Percentiles rank a stretch among this genome's conserved stretches.
These are phyloP conservation scores for Chaetomium cochliodes DNA, from an alignment of 495 filamentous ascomycete genomes.

Conservation along the genomic window DNA sequence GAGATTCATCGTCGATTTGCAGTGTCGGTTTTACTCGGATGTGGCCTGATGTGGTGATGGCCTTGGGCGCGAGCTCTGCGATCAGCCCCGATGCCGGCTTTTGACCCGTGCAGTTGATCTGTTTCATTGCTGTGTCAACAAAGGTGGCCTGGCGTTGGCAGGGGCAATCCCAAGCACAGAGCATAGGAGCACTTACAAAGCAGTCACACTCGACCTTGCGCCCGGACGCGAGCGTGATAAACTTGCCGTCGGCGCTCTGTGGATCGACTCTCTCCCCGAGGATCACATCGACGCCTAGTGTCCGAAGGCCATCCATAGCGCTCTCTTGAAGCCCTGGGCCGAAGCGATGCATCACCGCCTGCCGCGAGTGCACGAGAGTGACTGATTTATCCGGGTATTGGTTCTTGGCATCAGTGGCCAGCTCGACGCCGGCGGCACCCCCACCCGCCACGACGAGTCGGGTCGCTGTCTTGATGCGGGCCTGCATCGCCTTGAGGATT, in stretches of 20 bases:
- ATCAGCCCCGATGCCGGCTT: slow-evolving; percentile 29
- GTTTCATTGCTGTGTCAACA: background rate
- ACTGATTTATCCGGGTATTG: slow-evolving; percentile 58
- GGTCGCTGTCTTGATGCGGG: slow-evolving; percentile 36
- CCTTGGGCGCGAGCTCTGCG: slow-evolving; percentile 22
- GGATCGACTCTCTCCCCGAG: slow-evolving; percentile 38
- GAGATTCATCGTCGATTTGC: slow-evolving; percentile 31
- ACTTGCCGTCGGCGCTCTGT: slow-evolving; percentile 16
- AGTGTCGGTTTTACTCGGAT: slow-evolving; percentile 36
- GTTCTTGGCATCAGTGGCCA: slow-evolving; percentile 57
- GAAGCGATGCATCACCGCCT: slow-evolving; percentile 54
- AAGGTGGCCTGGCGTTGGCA: too few species aligned
- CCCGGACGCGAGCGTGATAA: slow-evolving; percentile 29
- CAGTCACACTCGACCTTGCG: slow-evolving; percentile 32
- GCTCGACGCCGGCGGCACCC: slow-evolving; percentile 60
- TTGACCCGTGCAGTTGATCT: slow-evolving; percentile 38
- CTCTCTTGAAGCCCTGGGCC: slow-evolving; percentile 50
- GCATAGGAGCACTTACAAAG: slow-evolving; percentile 26
- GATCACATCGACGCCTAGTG: slow-evolving; percentile 45
- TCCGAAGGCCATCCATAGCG: slow-evolving; percentile 39
- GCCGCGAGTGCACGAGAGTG: slow-evolving; percentile 57
- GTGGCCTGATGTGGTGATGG: slow-evolving; percentile 30
- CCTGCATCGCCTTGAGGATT: slow-evolving; percentile 45
- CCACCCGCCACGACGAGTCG: slow-evolving; percentile 58
- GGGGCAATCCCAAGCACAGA: too few species aligned